Evolutionary conservation across 2,329 filamentous ascomycete genomes (phyloP).

Genomic region (Fusarium humuli): DNA sequence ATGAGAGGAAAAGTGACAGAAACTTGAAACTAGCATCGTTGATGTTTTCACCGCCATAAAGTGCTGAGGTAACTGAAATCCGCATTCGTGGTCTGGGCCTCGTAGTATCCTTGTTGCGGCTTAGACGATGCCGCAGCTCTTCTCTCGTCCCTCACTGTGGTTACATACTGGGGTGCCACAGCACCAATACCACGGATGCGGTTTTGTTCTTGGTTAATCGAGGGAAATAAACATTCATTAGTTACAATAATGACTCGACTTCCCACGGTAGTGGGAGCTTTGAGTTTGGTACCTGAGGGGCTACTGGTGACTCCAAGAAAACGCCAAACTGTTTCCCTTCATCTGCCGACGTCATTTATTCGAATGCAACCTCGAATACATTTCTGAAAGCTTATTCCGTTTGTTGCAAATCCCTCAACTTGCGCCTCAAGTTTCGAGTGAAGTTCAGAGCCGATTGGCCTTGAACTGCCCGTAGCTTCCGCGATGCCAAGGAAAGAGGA

Average conservation of each 20-base stretch:
- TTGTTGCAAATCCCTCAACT: neutral
- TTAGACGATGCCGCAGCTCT: constrained; percentile 23
- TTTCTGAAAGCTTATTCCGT: neutral
- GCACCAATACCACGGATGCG: constrained; percentile 28
- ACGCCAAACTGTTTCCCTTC: neutral
- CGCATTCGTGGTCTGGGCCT: constrained; percentile 16
- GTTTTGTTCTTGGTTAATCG: neutral
- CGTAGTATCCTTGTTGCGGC: constrained; percentile 23
- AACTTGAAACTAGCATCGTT: constrained; percentile 3
- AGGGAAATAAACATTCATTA: neutral
- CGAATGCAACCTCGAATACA: constrained; percentile 14
- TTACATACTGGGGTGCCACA: constrained; percentile 14
- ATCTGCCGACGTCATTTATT: constrained; percentile 12
- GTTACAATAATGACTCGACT: neutral
- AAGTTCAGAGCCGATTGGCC: constrained; percentile 1
- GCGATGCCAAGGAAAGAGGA: constrained; percentile 30
- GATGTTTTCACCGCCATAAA: constrained; percentile 45
- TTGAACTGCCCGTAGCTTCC: constrained; percentile 26
- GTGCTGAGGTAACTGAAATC: constrained; percentile 40
- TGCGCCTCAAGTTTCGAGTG: neutral
- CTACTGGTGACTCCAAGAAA: constrained; percentile 3
- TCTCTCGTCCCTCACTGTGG: constrained; percentile 7
- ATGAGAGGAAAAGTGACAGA: neutral
- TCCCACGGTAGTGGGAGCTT: neutral
- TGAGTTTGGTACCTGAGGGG: constrained; percentile 1